Conservation (phyloP, 129 eudicot species). For the Mikania micrantha region DNA sequence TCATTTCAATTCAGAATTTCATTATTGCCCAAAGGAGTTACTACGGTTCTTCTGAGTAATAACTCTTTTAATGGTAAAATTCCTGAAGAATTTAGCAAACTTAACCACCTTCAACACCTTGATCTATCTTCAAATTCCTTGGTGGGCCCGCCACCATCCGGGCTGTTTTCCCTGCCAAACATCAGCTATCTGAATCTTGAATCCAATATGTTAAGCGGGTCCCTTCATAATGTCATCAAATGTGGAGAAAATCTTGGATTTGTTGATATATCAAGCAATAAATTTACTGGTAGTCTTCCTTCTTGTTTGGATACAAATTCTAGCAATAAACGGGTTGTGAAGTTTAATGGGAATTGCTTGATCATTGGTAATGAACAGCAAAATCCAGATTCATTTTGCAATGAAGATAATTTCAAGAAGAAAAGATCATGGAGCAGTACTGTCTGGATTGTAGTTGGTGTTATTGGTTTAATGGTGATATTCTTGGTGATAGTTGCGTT, state of each 20-base stretch:
- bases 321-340: slow-evolving; percentile 47
- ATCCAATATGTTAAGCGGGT: slow-evolving; percentile 64
- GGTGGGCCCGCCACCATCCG: slow-evolving; percentile 45
- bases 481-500: slow-evolving; percentile 47
- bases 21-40: slow-evolving; percentile 52
- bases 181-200: slow-evolving; percentile 75
- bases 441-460: slow-evolving; percentile 40
- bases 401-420: slow-evolving; percentile 23
- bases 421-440: slow-evolving; percentile 33
- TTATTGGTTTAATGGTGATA: slow-evolving; percentile 48
- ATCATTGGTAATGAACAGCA: slow-evolving; percentile 33
- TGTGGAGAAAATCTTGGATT: slow-evolving; percentile 71
- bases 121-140: slow-evolving; percentile 62
- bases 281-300: slow-evolving; percentile 63
- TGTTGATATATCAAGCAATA: slow-evolving; percentile 67
- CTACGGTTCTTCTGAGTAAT: slow-evolving; percentile 63
- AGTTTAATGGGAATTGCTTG: slow-evolving; percentile 69
- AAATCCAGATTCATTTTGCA: slow-evolving; percentile 47
- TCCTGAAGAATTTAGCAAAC: slow-evolving; percentile 42
- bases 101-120: slow-evolving; percentile 67
- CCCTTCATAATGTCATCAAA: slow-evolving; percentile 44
- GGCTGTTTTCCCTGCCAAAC: slow-evolving; percentile 60
- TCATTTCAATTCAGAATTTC: slow-evolving; percentile 51
- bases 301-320: slow-evolving; percentile 46
- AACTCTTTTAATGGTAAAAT: slow-evolving; percentile 59